Conservation (phyloP, 768 basidiomycete genomes). For the Favolaschia claudopus region DNA sequence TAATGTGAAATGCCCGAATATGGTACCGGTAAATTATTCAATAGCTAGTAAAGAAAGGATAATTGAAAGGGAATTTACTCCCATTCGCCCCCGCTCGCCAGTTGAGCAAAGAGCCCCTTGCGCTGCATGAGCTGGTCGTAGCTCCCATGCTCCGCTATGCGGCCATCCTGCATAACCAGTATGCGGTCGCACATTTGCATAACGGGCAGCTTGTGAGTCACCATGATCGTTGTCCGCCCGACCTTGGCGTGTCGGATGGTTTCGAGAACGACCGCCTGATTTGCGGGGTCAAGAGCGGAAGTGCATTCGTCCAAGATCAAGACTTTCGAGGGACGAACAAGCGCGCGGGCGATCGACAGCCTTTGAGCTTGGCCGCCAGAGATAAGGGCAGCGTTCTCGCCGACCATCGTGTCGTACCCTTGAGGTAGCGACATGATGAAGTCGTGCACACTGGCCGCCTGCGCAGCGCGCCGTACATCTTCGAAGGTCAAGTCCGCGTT, state of each 20-base stretch:
- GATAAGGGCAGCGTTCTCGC: constrained; percentile 80
- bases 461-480: constrained; percentile 69
- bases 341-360: constrained; percentile 79
- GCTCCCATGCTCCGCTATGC: constrained; percentile 67
- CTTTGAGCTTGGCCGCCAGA: constrained; percentile 86
- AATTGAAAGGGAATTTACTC: constrained; percentile 18
- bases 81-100: constrained; percentile 75
- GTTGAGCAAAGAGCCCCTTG: constrained; percentile 64
- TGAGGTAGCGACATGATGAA: constrained; percentile 75
- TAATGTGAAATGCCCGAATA: constrained; percentile 20
- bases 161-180: constrained; percentile 69
- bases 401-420: constrained; percentile 81
- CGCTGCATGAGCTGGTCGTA: constrained; percentile 63
- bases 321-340: constrained; percentile 66
- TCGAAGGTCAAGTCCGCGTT: constrained; percentile 49
- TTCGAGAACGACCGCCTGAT: constrained; percentile 73
- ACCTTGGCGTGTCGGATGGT: constrained; percentile 66
- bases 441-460: constrained; percentile 76
- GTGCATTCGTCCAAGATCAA: constrained; percentile 85
- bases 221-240: constrained; percentile 75
- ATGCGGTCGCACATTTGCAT: constrained; percentile 84
- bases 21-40: constrained; percentile 23
- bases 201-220: constrained; percentile 79
- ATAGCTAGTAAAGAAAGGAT: constrained; percentile 14
- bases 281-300: constrained; percentile 73